Evolutionary conservation across 192 early-diverging fungal genomes (phyloP), one percentile per base, ranked within the genome.

Genomic region (Podila horticola): DNA sequence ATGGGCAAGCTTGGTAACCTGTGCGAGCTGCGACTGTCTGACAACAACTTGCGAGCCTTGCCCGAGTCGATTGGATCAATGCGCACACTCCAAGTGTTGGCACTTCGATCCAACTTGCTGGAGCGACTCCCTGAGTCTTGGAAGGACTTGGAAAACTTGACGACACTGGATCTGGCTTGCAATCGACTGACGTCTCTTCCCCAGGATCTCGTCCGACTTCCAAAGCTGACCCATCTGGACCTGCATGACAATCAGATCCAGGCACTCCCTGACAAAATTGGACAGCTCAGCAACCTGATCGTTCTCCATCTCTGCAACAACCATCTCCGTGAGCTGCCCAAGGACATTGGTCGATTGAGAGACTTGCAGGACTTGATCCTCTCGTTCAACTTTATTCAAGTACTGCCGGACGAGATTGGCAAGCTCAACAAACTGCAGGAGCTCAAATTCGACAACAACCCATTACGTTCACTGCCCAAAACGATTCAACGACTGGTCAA

Each of bases 301-400:
- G 74, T 85, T 3, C 75, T 90, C 17, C 82, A 83, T 52, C 66
- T 90, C 26, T 82, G 76, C n/a, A 84, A 87, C 57, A 90, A 90
- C 59, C 66, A 82, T 34, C 59, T 90, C 10, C 58, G 45, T 7
- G 75, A 86, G 29, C 74, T 87, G 24, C 75, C 82, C 1, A 72
- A 79, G 36, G 75, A 74, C 5, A 75, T 90, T 50, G 82, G 77
- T 2, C 74, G 82, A 17, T 68, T 90, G 69, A 66, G 71, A 11
- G 64, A 66, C 45, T 50, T 90, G 52, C 82, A 83, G 38, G 89
- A 90, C 24, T 59, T 90, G 3, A 86, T 87, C 41, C 52, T 90
- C 15, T 90, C 89, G 0, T 75, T 85, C 58, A 90, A 90, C 61
- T 67, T 72, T 28, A 59, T 90, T 3, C 62, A 70, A 19, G 62